phyloP scores from a whole-genome alignment of 345 rosid species.

The Turnera subulata region DNA sequence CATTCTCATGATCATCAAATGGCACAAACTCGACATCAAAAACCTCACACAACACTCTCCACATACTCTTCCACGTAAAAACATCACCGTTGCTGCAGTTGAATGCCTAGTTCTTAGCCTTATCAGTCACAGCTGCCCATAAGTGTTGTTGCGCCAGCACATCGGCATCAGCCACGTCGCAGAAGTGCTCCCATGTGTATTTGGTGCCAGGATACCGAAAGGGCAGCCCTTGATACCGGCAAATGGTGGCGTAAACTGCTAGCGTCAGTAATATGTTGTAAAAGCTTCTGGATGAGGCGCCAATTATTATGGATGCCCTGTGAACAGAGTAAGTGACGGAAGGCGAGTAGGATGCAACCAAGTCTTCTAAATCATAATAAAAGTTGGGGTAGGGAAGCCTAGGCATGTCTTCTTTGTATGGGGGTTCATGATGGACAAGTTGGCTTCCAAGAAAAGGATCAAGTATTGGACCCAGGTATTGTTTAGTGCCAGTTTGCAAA shows the following conservation, averaged over 20 bases:
- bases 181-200: conserved; percentile 40
- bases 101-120: conserved; percentile 30
- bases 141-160: conserved; percentile 30
- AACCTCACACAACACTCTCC: conserved; percentile 21
- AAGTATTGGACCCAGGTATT: conserved; percentile 32
- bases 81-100: conserved; percentile 35
- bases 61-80: conserved; percentile 29
- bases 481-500: conserved; percentile 35
- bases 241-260: conserved; percentile 26
- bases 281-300: conserved; percentile 30
- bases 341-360: conserved; percentile 15
- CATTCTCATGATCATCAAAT: conserved; percentile 18
- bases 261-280: conserved; percentile 24
- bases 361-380: conserved; percentile 38
- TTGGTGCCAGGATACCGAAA: conserved; percentile 26
- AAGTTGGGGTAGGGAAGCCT: conserved; percentile 38
- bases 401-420: conserved; percentile 27
- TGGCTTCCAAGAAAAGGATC: conserved; percentile 1
- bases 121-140: conserved; percentile 22
- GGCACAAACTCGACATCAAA: conserved; percentile 27
- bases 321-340: conserved; percentile 22
- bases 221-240: conserved; percentile 20
- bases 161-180: conserved; percentile 26
- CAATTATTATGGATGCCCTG: conserved; percentile 29
- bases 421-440: conserved; percentile 28